Conservation (phyloP, 1,284 basidiomycete genomes). For the Cutaneotrichosporon sp. region DNA sequence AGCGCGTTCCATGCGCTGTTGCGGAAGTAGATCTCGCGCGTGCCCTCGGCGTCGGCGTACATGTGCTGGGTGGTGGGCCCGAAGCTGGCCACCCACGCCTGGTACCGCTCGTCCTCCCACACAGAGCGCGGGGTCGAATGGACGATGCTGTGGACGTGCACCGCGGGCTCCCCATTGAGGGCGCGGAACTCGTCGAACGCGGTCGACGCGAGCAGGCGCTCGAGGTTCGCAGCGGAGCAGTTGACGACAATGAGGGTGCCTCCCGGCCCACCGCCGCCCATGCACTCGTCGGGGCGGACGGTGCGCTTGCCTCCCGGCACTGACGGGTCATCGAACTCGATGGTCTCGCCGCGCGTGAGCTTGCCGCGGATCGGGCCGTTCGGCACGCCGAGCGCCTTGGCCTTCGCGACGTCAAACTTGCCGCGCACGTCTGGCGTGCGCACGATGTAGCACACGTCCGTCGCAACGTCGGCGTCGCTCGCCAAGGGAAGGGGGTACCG, state of each 20-base stretch:
- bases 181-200: conserved; percentile 58
- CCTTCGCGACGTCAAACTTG: conserved; percentile 76
- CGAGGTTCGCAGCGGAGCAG: conserved; percentile 37
- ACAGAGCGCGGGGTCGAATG: conserved; percentile 70
- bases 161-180: conserved; percentile 27
- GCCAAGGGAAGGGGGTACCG: conserved; percentile 34
- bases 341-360: conserved; percentile 54
- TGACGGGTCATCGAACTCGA: conserved; percentile 52
- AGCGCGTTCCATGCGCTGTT: conserved; percentile 72
- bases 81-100: conserved; percentile 69
- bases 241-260: conserved; percentile 43
- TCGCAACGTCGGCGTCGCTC: conserved; percentile 30
- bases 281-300: conserved; percentile 53
- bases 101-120: conserved; percentile 68
- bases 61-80: conserved; percentile 67
- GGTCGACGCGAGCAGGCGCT: conserved; percentile 56
- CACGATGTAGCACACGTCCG: conserved; percentile 64
- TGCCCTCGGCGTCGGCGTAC: conserved; percentile 63
- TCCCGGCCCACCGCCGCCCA: conserved; percentile 48
- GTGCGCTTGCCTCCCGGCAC: conserved; percentile 61
- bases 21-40: conserved; percentile 73
- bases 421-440: conserved; percentile 77
- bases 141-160: conserved; percentile 62
- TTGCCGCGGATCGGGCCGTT: conserved; percentile 59
- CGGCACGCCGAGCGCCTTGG: conserved; percentile 66